Base-by-base conservation (phyloP, 108 stramenopile genomes). In the Nitzschia inconspicua region DNA sequence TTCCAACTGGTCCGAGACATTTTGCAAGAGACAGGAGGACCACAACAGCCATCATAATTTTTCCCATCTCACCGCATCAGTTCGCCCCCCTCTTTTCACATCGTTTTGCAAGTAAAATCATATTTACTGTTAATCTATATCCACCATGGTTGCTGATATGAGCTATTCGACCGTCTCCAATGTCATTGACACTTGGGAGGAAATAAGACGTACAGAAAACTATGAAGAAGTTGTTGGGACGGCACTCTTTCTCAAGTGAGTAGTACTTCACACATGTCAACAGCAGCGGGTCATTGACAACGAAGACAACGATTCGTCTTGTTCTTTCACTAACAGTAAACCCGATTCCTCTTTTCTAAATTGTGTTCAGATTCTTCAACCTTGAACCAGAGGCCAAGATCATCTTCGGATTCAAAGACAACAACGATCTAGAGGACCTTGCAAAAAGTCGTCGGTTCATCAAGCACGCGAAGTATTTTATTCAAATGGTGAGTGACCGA, bases 141-240 rank as follows among this genome's bases (percentile, higher is more conserved):
- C n/a, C n/a, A 67, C 47, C 48, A 73, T 73, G 72, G 65, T 75
- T 37, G 56, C 58, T 22, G 73, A 75, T 50, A 57, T 75, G 66
- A 68, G 48, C 26, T 75, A 75, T 31, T 30, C 60, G 5, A 75
- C 73, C 7, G 60, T 63, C 26, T 75, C 73, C 53, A 57, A 29
- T 35, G 63, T 68, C 56, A 65, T 69, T 36, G 58, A 76, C 44
- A 76, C 63, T 18, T 76, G 75, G 75, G 68, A 69, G 36, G 36
- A 43, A 49, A 29, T 76, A 22, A 24, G 57, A 26, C 44, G 68
- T 9, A 37, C 52, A 4, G 19, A 54, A 31, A 55, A 76, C 51
- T 65, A 60, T 39, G 75, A 64, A 46, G 60, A 51, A 27, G 20
- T 20, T 13, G 32, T 48, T 51, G 71, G 63, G 2, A 27, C 28